Percentiles rank a stretch among this genome's conserved stretches.
phyloP scores from a whole-genome alignment of 2,329 filamentous ascomycete genomes.

The Fusarium floridanum region DNA sequence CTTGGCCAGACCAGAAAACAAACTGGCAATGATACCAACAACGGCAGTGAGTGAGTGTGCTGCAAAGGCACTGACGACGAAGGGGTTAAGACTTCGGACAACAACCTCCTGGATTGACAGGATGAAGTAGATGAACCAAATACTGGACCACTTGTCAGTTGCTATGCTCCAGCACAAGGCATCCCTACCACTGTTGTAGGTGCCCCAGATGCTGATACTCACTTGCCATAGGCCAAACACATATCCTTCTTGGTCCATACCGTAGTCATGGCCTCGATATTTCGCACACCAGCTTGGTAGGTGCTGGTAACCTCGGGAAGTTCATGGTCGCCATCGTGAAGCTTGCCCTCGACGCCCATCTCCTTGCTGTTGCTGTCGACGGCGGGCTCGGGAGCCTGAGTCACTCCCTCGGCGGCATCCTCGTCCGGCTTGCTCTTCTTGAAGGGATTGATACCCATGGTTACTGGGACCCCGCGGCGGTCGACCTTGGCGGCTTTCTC shows the following conservation, averaged over 20 bases:
- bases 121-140: constrained; percentile 61
- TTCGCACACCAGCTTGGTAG: constrained; percentile 60
- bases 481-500: background rate
- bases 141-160: constrained; percentile 22
- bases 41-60: constrained; percentile 64
- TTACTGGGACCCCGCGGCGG: background rate
- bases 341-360: constrained; percentile 22
- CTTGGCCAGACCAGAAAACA: constrained; percentile 68
- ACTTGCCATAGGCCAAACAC: constrained; percentile 59
- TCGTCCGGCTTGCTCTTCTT: constrained; percentile 7
- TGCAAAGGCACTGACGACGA: constrained; percentile 59
- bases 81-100: constrained; percentile 52
- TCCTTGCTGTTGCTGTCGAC: constrained; percentile 16
- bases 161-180: background rate
- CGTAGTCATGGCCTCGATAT: constrained; percentile 60
- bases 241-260: constrained; percentile 58
- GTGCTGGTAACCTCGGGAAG: constrained; percentile 42
- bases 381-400: background rate
- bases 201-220: constrained; percentile 37
- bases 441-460: constrained; percentile 20
- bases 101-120: constrained; percentile 58
- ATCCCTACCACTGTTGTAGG: background rate
- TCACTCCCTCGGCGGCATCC: background rate
- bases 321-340: constrained; percentile 49
- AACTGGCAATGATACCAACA: constrained; percentile 61